Base-by-base conservation (phyloP, 495 filamentous ascomycete species). In the Talaromyces proteolyticus region DNA sequence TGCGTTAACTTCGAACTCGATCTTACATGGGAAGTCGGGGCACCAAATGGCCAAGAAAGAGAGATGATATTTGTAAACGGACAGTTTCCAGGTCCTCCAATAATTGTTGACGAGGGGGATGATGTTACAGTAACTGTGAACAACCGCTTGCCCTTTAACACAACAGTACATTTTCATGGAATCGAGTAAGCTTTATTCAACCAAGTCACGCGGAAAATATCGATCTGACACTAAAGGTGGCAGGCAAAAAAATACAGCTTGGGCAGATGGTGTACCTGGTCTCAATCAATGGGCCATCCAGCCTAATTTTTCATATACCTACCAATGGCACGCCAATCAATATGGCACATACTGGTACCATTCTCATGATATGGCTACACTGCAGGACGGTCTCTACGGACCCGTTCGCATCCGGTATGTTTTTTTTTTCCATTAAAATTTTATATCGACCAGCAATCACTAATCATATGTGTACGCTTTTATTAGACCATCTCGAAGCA, bases 31-130 rank as follows among this genome's bases (percentile, higher is more conserved):
- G 53, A 67, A 14, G 55, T 40, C 5, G 53, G 62, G 0, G 53
- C 69, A 0, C 70, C 70, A 0, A 62, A 74, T 61, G 72, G 73
- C 34, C 36, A 58, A 12, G 42, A 46, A 17, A 53, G 73, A 20
- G 54, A 74, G 2, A 65, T 79, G 37, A 66, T 82, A 10, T 72
- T 81, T 19, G 67, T 80, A 37, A 83, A 83, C 60, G 76, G 72
- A 18, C 69, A 74, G 5, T 81, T 74, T 47, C 79, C 79, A 0
- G 78, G 76, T 0, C 79, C 78, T 0, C 25, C 72, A 11, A 69
- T 83, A 37, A 68, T 77, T 42, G 62, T 77, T 1, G 75, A 79
- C 54, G 73, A 80, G 65, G 78, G 77, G 4, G 78, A 82, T 57
- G 68, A 66, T 25, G 74, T 81, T 48, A 65, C 74, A 39, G 75